These are phyloP conservation scores for Stropharia rugosoannulata DNA, from an alignment of 768 basidiomycete genomes.

Conservation along the genomic window DNA sequence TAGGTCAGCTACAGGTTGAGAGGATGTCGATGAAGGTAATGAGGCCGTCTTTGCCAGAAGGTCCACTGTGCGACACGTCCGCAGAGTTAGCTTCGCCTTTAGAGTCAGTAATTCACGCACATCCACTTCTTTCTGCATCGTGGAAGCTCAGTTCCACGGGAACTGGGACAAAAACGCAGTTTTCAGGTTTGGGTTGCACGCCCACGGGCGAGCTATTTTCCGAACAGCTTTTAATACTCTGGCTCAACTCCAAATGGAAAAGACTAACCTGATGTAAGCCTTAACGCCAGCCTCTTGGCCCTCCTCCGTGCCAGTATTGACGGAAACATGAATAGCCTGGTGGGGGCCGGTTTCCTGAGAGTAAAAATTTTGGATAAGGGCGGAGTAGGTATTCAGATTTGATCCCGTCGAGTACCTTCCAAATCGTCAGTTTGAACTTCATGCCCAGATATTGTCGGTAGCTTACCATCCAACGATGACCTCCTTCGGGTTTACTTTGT, in stretches of 20 bases:
- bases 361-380: conserved; percentile 97
- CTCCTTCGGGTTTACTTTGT: conserved; percentile 82
- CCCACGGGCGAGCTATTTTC: conserved; percentile 78
- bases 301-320: conserved; percentile 80
- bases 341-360: conserved; percentile 87
- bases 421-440: conserved; percentile 4
- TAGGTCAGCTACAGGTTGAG: conserved; percentile 67
- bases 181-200: conserved; percentile 87
- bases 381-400: conserved; percentile 90
- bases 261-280: conserved; percentile 78
- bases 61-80: conserved; percentile 56
- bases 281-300: conserved; percentile 70
- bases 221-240: conserved; percentile 11
- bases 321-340: conserved; percentile 86
- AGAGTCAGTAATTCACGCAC: conserved; percentile 44
- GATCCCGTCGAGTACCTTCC: conserved; percentile 91
- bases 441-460: neutral
- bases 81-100: neutral
- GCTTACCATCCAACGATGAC: conserved; percentile 93
- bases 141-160: conserved; percentile 85
- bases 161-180: conserved; percentile 92
- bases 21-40: conserved; percentile 42
- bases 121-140: conserved; percentile 80
- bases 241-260: conserved; percentile 5
- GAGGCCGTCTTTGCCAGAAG: conserved; percentile 57